Evolutionary conservation across 495 filamentous ascomycete genomes (phyloP), one percentile per base, ranked within the genome.

Genomic region (Collariella sp.): DNA sequence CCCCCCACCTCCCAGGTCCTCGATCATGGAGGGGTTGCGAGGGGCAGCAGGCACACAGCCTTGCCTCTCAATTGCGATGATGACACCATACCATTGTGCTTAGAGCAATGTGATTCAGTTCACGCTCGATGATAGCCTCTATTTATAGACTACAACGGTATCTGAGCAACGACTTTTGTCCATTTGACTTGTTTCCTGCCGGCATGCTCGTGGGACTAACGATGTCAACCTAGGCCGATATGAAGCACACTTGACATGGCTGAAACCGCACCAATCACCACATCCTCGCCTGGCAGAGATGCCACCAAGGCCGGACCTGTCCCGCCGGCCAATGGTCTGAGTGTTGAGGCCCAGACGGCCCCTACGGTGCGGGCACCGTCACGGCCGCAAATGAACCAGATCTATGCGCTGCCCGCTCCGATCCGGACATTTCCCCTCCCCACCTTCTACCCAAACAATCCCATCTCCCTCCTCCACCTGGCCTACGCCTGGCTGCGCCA

Each of bases 91-190:
- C 60, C 66, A 70, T 70, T 73, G 69, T 68, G 69, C 76, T 72
- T 76, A 83, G 79, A 78, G 67, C 71, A 77, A 76, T 83, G 50
- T 68, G 24, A 62, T 68, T 86, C 88, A 83, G 81, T 68, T 75
- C 72, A 82, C 73, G 76, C 79, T 81, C 86, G 64, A 76, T 95
- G 89, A 79, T 77, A 74, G 80, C 76, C 72, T 70, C 38, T 50
- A 80, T 81, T 78, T 68, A 80, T 78, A 86, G 89, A 95, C 90
- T 96, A 95, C 90, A 94, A 95, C 90, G 90, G 90, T 96, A 95
- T 96, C 90, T 95, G 90, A 95, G 63, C 65, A 64, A 64, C 15
- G 1, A 39, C 29, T 18, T 22, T 33, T 9, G 22, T n/a, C 13
- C 1, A 10, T 18, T 33, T 34, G 10, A 19, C 29, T 33, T 46